phyloP scores from a whole-genome alignment of 1,284 basidiomycete species.

The Ganoderma resinaceum region DNA sequence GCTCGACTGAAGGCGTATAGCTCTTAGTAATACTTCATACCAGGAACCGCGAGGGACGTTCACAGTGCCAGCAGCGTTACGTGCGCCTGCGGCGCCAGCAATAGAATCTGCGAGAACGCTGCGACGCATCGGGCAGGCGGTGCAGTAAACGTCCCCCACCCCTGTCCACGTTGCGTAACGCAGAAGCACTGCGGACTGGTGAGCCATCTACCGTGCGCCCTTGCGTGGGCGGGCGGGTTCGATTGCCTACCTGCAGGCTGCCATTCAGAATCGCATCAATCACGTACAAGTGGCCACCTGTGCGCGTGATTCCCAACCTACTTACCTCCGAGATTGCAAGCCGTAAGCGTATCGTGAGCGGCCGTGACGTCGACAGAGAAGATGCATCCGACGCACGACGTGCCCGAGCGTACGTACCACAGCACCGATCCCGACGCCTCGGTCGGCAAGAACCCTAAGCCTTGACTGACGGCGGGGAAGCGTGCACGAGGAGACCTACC shows the following conservation, averaged over 20 bases:
- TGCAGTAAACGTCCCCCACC: not conserved
- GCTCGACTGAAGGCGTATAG: too few species aligned
- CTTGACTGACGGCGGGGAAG: not conserved
- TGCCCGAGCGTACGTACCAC: not conserved
- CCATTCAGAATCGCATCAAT: not conserved
- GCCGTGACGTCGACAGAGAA: not conserved
- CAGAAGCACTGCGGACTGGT: not conserved
- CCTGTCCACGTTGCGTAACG: conserved; percentile 1
- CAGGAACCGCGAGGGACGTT: not conserved
- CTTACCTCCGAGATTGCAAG: not conserved
- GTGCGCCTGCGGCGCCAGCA: not conserved
- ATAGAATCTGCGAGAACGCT: conserved; percentile 5
- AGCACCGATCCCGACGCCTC: not conserved
- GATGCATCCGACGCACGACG: too few species aligned
- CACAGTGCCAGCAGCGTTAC: conserved; percentile 5
- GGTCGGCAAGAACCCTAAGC: not conserved
- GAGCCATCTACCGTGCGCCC: not conserved
- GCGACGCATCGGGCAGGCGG: not conserved
- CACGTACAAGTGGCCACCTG: not conserved
- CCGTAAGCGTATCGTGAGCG: not conserved
- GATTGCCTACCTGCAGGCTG: not conserved
- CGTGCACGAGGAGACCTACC: conserved; percentile 1
- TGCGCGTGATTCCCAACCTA: not conserved
- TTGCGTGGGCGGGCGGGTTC: not conserved
- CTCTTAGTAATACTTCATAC: not conserved